Evolutionary conservation across 306 rosid species (phyloP).

Genomic region (Quillaja saponaria): DNA sequence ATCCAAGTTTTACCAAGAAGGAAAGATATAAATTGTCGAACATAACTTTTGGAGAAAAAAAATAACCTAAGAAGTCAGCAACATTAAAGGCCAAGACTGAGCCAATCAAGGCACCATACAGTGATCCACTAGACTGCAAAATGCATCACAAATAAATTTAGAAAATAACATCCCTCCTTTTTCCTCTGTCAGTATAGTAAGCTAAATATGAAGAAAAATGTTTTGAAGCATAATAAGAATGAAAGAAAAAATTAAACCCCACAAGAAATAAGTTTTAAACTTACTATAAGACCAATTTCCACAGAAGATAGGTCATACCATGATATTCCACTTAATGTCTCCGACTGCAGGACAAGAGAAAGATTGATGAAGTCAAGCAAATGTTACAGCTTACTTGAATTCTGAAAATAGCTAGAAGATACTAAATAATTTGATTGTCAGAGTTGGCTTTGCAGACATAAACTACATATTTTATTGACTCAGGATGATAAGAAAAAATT

Average conservation of each 20-base stretch:
- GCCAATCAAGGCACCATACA: slow-evolving; percentile 94
- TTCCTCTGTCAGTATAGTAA: slow-evolving; percentile 30
- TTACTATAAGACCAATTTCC: slow-evolving; percentile 85
- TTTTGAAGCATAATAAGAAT: slow-evolving; percentile 14
- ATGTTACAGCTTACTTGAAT: too few relatives aligned
- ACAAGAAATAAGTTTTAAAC: slow-evolving; percentile 35
- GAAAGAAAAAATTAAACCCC: slow-evolving; percentile 20
- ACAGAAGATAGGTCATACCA: slow-evolving; percentile 84
- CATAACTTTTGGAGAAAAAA: slow-evolving; percentile 17
- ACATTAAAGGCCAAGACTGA: slow-evolving; percentile 78
- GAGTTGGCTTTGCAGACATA: too few relatives aligned
- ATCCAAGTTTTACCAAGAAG: slow-evolving; percentile 33
- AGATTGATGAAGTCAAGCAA: too few relatives aligned
- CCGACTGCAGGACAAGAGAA: slow-evolving; percentile 58
- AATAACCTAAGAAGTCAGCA: slow-evolving; percentile 86
- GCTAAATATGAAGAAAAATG: slow-evolving; percentile 9
- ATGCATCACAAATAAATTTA: slow-evolving; percentile 21
- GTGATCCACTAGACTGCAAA: slow-evolving; percentile 95
- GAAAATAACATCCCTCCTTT: slow-evolving; percentile 11
- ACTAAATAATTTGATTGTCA: too few relatives aligned
- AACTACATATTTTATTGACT: too few relatives aligned
- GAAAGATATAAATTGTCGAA: slow-evolving; percentile 23
- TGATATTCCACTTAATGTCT: slow-evolving; percentile 74
- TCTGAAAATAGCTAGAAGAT: too few relatives aligned
- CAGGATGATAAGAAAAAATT: too few relatives aligned